Conservation (phyloP, 768 basidiomycete genomes). For the Boletus reticulatus region DNA sequence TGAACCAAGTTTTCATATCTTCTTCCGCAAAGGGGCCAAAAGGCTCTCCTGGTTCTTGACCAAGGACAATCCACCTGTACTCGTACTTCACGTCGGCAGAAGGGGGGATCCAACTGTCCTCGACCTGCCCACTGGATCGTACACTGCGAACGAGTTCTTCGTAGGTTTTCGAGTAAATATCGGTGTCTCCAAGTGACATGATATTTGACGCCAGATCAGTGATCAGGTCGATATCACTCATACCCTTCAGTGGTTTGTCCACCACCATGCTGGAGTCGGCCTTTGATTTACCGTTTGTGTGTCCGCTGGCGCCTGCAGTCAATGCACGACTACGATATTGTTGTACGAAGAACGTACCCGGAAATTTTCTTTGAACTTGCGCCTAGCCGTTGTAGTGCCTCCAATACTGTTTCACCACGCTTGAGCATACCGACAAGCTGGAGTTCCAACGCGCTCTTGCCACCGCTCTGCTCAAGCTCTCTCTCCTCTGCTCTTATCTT, state of each 20-base stretch:
- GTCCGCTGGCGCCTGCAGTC: slow-evolving; percentile 14
- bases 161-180: slow-evolving; percentile 84
- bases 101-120: slow-evolving; percentile 68
- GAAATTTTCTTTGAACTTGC: slow-evolving; percentile 50
- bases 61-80: slow-evolving; percentile 73
- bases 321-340: background rate
- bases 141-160: slow-evolving; percentile 80
- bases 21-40: slow-evolving; percentile 83
- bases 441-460: slow-evolving; percentile 59
- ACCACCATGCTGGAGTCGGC: slow-evolving; percentile 44
- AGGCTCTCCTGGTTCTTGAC: slow-evolving; percentile 45
- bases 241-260: slow-evolving; percentile 42
- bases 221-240: slow-evolving; percentile 68
- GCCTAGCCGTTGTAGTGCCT: slow-evolving; percentile 86
- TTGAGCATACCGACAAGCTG: slow-evolving; percentile 74
- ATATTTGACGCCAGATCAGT: slow-evolving; percentile 87
- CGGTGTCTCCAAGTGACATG: slow-evolving; percentile 82
- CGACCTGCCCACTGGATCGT: slow-evolving; percentile 68
- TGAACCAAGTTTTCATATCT: slow-evolving; percentile 78
- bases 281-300: slow-evolving; percentile 34
- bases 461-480: slow-evolving; percentile 67
- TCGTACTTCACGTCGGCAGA: slow-evolving; percentile 76
- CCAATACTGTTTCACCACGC: slow-evolving; percentile 88
- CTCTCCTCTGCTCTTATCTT: slow-evolving; percentile 70
- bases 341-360: slow-evolving; percentile 18